phyloP scores from a whole-genome alignment of 2,329 filamentous ascomycete genomes.

The Drechmeria coniospora region DNA sequence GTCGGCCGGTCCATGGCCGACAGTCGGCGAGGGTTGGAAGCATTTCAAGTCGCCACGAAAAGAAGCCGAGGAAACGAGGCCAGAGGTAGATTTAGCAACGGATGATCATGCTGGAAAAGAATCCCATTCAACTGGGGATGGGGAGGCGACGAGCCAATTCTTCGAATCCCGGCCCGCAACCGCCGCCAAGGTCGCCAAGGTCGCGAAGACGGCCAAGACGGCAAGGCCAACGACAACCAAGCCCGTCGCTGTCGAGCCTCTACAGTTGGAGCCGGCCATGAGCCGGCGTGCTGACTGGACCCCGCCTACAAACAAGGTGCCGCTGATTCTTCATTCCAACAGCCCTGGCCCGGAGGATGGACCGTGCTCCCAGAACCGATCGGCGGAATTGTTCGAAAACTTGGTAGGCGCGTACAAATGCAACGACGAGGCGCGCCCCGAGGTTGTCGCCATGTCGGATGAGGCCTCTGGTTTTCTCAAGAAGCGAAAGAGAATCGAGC shows the following conservation, averaged over 20 bases:
- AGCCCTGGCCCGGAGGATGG: constrained; percentile 11
- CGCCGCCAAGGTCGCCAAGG: too few relatives aligned
- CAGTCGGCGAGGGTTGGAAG: constrained; percentile 19
- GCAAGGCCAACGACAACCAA: constrained; percentile 5
- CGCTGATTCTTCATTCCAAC: constrained; percentile 14
- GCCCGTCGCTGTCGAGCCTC: constrained; percentile 14
- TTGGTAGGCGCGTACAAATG: constrained; percentile 28
- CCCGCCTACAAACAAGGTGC: constrained; percentile 33
- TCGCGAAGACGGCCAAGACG: constrained; percentile 5
- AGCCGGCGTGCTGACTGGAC: constrained; percentile 52
- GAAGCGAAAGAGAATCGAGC: constrained; percentile 42
- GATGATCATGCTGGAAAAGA: too few relatives aligned
- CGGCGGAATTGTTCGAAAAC: constrained; percentile 23
- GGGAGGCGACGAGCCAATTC: background rate
- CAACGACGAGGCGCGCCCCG: constrained; percentile 9
- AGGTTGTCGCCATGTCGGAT: constrained; percentile 7
- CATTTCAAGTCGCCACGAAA: constrained; percentile 15
- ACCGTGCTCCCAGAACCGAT: constrained; percentile 3
- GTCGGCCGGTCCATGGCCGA: constrained; percentile 3
- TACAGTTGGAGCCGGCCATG: constrained; percentile 32
- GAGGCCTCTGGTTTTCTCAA: constrained; percentile 22
- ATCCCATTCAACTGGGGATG: too few relatives aligned
- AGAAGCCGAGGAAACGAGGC: background rate
- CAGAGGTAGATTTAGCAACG: too few relatives aligned
- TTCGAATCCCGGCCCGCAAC: too few relatives aligned